phyloP scores from a whole-genome alignment of 805 yeast species.

The Cephaloascus albidus region DNA sequence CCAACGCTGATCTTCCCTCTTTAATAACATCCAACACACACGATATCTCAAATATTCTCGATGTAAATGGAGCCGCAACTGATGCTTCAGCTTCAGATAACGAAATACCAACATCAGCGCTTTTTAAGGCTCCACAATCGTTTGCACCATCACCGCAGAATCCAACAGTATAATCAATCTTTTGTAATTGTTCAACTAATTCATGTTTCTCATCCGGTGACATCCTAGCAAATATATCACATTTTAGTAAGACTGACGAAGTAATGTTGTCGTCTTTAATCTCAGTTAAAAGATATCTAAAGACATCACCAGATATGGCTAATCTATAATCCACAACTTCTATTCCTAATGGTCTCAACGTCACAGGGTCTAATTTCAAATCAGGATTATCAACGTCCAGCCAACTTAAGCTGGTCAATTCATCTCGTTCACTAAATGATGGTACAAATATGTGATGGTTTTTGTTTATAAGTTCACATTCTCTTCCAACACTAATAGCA shows the following conservation, averaged over 20 bases:
- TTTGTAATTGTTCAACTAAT: conserved; percentile 78
- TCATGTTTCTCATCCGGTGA: conserved; percentile 99
- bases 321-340: conserved; percentile 41
- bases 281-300: conserved; percentile 63
- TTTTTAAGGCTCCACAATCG: conserved; percentile 97
- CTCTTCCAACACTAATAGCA: conserved; percentile 87
- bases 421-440: conserved; percentile 28
- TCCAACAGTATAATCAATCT: conserved; percentile 84
- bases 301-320: conserved; percentile 91
- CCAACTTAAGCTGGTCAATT: conserved; percentile 45
- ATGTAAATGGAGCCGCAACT: conserved; percentile 97
- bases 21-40: conserved; percentile 87
- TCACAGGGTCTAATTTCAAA: conserved; percentile 49
- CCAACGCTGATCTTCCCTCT: conserved; percentile 92
- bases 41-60: conserved; percentile 79
- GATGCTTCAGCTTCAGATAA: conserved; percentile 97
- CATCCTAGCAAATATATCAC: conserved; percentile 89
- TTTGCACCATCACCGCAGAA: conserved; percentile 99
- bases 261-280: conserved; percentile 24
- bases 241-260: conserved; percentile 55
- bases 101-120: conserved; percentile 96
- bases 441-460: conserved; percentile 52
- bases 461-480: conserved; percentile 57
- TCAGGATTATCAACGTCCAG: conserved; percentile 55
- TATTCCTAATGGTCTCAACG: conserved; percentile 40